These are phyloP conservation scores for Ephemerocybe angulata DNA, from an alignment of 768 basidiomycete species.

Conservation along the genomic window DNA sequence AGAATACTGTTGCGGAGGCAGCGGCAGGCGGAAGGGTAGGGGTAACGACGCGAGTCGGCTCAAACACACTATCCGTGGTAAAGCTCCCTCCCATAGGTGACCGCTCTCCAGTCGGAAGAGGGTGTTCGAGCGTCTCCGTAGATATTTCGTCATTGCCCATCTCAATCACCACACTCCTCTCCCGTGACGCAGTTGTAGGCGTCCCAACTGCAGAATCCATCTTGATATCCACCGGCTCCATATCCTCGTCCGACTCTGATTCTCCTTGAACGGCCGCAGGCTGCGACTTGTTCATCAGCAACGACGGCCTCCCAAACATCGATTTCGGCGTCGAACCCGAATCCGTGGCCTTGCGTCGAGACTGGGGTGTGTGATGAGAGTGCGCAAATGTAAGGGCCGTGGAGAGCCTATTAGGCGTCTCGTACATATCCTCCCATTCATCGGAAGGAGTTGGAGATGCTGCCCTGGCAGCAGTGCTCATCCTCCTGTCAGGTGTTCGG, in stretches of 20 bases:
- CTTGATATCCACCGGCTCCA: conserved; percentile 16
- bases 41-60: conserved; percentile 1
- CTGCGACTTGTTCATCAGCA: not conserved
- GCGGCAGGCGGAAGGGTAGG: not conserved
- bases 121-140: conserved; percentile 31
- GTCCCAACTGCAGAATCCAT: not conserved
- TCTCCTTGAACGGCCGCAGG: not conserved
- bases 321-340: not conserved
- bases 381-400: conserved; percentile 15
- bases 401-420: conserved; percentile 7
- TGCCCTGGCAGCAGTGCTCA: not conserved
- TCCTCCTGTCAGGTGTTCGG: not conserved
- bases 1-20: too few species aligned
- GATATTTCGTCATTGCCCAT: too few species aligned
- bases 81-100: conserved; percentile 25
- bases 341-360: not conserved
- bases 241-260: conserved; percentile 37
- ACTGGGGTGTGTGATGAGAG: not conserved
- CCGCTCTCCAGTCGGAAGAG: too few species aligned
- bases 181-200: too few species aligned
- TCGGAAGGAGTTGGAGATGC: conserved; percentile 11
- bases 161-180: too few species aligned
- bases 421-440: conserved; percentile 17
- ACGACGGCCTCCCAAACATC: conserved; percentile 7
- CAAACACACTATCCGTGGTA: conserved; percentile 1